These are phyloP conservation scores for Actinidia chinensis DNA, from an alignment of 179 eudicot genomes.

Conservation along the genomic window DNA sequence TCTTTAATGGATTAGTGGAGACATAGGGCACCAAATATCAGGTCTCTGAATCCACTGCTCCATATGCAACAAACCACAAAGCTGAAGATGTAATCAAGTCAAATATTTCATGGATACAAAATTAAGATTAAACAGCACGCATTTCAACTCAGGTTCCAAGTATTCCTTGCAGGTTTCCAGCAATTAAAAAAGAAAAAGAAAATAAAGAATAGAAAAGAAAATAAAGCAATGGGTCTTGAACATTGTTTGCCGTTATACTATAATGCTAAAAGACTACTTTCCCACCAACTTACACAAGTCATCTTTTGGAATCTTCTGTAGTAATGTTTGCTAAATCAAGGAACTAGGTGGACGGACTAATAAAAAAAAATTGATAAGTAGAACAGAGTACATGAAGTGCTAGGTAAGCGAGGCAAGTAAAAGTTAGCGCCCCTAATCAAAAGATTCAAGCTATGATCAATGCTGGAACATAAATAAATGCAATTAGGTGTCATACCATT, in stretches of 20 bases:
- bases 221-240: background rate
- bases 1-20: background rate
- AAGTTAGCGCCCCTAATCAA: background rate
- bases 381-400: background rate
- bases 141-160: background rate
- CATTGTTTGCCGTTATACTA: background rate
- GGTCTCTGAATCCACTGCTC: background rate
- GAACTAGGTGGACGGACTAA: background rate
- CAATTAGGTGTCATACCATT: conserved; percentile 48
- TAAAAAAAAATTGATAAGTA: background rate
- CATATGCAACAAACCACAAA: too few species aligned
- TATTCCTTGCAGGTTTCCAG: background rate
- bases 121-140: background rate
- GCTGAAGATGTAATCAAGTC: background rate
- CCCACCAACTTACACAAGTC: background rate
- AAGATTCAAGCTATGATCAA: background rate
- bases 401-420: too few species aligned
- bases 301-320: background rate
- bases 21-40: background rate
- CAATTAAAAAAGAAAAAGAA: too few species aligned
- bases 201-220: too few species aligned
- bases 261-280: background rate
- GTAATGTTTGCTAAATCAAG: background rate
- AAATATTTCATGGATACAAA: background rate
- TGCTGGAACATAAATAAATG: background rate